Evolutionary conservation across 495 filamentous ascomycete species (phyloP).

Genomic region (Tuber calosporum): DNA sequence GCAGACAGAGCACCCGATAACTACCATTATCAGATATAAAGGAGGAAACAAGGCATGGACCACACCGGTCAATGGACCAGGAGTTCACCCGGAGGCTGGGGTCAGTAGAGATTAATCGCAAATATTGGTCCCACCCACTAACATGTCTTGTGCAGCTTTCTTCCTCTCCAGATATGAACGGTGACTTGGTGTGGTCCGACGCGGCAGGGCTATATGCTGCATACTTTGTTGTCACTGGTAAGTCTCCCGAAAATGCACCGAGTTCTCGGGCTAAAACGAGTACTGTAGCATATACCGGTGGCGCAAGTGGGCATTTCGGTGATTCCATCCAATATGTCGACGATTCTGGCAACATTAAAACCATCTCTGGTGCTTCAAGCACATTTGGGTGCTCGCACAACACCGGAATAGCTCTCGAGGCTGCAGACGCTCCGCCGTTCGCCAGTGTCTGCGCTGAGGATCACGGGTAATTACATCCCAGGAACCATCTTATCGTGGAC

Average conservation of each 20-base stretch:
- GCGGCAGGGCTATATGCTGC: conserved; percentile 49
- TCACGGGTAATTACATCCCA: conserved; percentile 43
- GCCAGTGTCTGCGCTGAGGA: conserved; percentile 53
- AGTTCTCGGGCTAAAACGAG: conserved; percentile 1
- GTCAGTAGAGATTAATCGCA: conserved; percentile 12
- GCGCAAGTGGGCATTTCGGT: conserved; percentile 50
- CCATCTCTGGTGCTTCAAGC: conserved; percentile 47
- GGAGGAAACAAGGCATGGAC: conserved; percentile 49
- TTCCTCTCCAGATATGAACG: conserved; percentile 51
- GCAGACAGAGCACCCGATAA: conserved; percentile 46
- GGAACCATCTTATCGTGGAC: background rate
- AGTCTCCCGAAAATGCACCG: background rate
- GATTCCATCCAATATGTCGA: conserved; percentile 52
- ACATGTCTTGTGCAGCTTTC: conserved; percentile 33
- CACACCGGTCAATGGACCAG: conserved; percentile 50
- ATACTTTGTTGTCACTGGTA: conserved; percentile 50
- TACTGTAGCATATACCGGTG: conserved; percentile 46
- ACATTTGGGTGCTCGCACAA: conserved; percentile 55
- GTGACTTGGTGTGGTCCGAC: conserved; percentile 52
- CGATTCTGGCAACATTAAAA: conserved; percentile 45
- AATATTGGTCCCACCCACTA: background rate
- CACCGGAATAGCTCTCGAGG: conserved; percentile 54
- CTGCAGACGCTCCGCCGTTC: conserved; percentile 48
- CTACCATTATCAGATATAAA: conserved; percentile 49
- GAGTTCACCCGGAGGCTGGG: conserved; percentile 46